phyloP scores from a whole-genome alignment of 345 rosid species.

The Brassica carinata region DNA sequence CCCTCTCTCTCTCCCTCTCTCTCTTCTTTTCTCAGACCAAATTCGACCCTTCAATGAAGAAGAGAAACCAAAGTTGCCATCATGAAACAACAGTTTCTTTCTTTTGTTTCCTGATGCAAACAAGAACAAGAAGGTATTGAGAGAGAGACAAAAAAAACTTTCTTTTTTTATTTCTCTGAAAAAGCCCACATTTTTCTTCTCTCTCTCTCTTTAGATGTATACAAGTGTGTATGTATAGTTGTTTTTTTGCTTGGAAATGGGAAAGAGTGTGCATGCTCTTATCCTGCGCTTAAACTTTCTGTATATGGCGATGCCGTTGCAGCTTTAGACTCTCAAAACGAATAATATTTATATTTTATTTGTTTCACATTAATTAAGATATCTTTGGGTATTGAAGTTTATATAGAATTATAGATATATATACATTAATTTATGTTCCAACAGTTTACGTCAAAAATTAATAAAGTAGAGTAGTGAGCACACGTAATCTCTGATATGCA shows the following conservation, averaged over 20 bases:
- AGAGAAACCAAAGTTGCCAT: conserved; percentile 38
- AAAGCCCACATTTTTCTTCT: conserved; percentile 25
- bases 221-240: conserved; percentile 22
- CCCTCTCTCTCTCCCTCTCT: conserved; percentile 23
- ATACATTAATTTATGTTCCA: conserved; percentile 19
- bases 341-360: conserved; percentile 21
- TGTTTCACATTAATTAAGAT: conserved; percentile 21
- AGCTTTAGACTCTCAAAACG: conserved; percentile 61
- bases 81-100: conserved; percentile 38
- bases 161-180: conserved; percentile 11
- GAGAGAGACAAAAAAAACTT: conserved; percentile 25
- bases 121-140: conserved; percentile 24
- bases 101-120: conserved; percentile 32
- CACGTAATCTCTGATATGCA: conserved; percentile 55
- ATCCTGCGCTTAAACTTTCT: conserved; percentile 68
- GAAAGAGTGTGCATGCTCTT: conserved; percentile 66
- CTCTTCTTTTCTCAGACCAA: conserved; percentile 45
- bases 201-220: conserved; percentile 23
- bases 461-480: conserved; percentile 50
- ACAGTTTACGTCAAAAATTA: conserved; percentile 42
- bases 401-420: background rate
- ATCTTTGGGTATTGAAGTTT: background rate
- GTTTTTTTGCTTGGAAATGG: conserved; percentile 51
- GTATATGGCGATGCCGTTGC: conserved; percentile 72
- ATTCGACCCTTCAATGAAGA: conserved; percentile 58